These are phyloP conservation scores for Pseudocercospora fuligena DNA, from an alignment of 2,329 filamentous ascomycete genomes.

Conservation along the genomic window DNA sequence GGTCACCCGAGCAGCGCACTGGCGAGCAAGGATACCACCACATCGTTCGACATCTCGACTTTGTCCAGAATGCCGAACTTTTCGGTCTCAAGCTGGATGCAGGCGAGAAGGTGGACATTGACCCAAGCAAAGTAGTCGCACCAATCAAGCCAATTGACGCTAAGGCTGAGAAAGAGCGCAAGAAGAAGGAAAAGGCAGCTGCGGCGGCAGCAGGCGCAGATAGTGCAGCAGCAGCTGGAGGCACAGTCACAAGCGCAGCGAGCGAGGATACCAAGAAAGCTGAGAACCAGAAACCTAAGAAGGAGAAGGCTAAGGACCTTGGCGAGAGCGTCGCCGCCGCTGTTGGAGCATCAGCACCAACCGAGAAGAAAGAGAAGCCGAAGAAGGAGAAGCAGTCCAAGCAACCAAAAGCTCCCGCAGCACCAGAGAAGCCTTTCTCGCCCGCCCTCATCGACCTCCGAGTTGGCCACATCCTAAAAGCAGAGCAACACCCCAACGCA, in stretches of 20 bases:
- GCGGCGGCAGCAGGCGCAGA: conserved; percentile 58
- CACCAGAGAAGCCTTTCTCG: conserved; percentile 75
- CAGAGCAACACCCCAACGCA: conserved; percentile 92
- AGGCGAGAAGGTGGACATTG: conserved; percentile 76
- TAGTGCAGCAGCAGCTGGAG: conserved; percentile 53
- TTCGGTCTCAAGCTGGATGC: conserved; percentile 72
- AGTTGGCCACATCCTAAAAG: conserved; percentile 96
- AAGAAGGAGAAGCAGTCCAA: conserved; percentile 90
- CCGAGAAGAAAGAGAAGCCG: conserved; percentile 56
- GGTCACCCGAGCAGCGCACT: conserved; percentile 84
- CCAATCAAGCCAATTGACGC: conserved; percentile 87
- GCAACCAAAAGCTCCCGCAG: conserved; percentile 62
- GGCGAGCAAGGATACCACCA: conserved; percentile 88
- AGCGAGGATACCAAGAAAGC: conserved; percentile 53
- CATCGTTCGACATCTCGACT: conserved; percentile 89
- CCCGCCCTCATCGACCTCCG: conserved; percentile 90
- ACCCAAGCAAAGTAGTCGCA: conserved; percentile 79
- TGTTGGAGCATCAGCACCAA: conserved; percentile 48
- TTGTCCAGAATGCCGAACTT: conserved; percentile 83
- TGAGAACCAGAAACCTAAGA: conserved; percentile 42
- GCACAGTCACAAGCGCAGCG: conserved; percentile 48
- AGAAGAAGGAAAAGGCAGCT: conserved; percentile 91
- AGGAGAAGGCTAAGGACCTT: conserved; percentile 52
- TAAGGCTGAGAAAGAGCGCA: conserved; percentile 93
- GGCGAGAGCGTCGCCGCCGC: conserved; percentile 56